A percentile compares a stretch with the other conserved stretches of the same genome.
Evolutionary conservation across 352 stramenopile genomes (phyloP).

Genomic region (Phytopythium litorale): DNA sequence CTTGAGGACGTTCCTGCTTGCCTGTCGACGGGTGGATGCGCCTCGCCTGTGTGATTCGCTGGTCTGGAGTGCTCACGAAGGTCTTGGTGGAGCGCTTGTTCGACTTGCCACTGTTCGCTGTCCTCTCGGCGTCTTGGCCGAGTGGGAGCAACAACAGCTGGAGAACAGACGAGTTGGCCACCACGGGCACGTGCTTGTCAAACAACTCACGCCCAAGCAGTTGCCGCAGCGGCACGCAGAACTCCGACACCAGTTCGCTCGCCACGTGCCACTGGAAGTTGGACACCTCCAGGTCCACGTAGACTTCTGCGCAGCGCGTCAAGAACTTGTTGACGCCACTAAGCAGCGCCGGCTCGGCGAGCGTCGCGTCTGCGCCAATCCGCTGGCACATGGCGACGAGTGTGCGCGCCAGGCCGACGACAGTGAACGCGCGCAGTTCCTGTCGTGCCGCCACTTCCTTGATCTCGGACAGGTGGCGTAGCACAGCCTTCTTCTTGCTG

Average conservation of each 20-base stretch:
- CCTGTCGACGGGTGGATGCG: not conserved
- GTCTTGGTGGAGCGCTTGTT: conserved; percentile 18
- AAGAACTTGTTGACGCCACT: conserved; percentile 58
- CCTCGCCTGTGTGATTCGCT: conserved; percentile 15
- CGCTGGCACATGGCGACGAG: conserved; percentile 63
- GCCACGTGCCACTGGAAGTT: conserved; percentile 79
- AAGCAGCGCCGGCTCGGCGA: conserved; percentile 32
- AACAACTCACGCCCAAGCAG: conserved; percentile 56
- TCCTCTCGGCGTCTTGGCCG: conserved; percentile 6
- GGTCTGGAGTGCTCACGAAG: conserved; percentile 24
- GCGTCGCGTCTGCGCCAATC: conserved; percentile 40
- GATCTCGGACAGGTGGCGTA: conserved; percentile 41
- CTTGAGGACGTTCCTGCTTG: not conserved
- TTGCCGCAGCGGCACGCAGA: conserved; percentile 52
- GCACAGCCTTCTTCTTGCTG: conserved; percentile 31
- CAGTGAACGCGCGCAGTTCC: conserved; percentile 59
- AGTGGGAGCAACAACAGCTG: conserved; percentile 61
- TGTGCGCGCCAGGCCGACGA: conserved; percentile 56
- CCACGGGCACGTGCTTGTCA: conserved; percentile 45
- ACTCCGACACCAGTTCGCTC: conserved; percentile 64
- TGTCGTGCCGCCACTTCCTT: conserved; percentile 42
- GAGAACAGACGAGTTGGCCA: conserved; percentile 55
- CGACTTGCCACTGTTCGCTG: conserved; percentile 8
- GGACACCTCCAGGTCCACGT: conserved; percentile 67
- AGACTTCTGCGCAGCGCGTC: conserved; percentile 59